Evolutionary conservation across 768 basidiomycete genomes (phyloP).

Genomic region (Galerina marginata): DNA sequence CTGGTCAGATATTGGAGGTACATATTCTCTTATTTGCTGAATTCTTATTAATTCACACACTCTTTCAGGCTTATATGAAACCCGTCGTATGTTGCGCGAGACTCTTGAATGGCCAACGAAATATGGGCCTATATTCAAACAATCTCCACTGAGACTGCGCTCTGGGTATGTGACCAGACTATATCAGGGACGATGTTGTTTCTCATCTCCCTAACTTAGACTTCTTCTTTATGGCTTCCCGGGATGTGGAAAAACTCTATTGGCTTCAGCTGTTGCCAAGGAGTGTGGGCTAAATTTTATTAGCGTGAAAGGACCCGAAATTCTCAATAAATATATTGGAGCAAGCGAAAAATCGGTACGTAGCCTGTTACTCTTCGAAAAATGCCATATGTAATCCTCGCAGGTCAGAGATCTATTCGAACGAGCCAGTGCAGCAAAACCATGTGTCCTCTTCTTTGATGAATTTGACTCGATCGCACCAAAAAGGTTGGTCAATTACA

Average conservation of each 20-base stretch:
- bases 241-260: conserved; percentile 95
- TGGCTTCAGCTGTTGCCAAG: conserved; percentile 96
- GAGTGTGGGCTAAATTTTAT: conserved; percentile 99
- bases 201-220: conserved; percentile 44
- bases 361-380: not conserved
- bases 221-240: conserved; percentile 94
- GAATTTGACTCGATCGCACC: conserved; percentile 99
- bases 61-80: conserved; percentile 71
- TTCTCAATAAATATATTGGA: conserved; percentile 98
- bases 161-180: conserved; percentile 69
- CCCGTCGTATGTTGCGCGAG: conserved; percentile 80
- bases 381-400: not conserved
- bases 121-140: conserved; percentile 93
- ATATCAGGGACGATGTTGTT: not conserved
- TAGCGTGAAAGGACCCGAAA: conserved; percentile 96
- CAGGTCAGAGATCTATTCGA: conserved; percentile 96
- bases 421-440: conserved; percentile 92
- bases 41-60: not conserved
- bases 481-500: conserved; percentile 63
- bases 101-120: conserved; percentile 99
- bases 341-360: conserved; percentile 94
- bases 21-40: not conserved
- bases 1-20: conserved; percentile 96
- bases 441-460: conserved; percentile 97
- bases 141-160: conserved; percentile 88